Conservation (phyloP, 2,329 filamentous ascomycete species). For the Aspergillus fumigatiaffinis region DNA sequence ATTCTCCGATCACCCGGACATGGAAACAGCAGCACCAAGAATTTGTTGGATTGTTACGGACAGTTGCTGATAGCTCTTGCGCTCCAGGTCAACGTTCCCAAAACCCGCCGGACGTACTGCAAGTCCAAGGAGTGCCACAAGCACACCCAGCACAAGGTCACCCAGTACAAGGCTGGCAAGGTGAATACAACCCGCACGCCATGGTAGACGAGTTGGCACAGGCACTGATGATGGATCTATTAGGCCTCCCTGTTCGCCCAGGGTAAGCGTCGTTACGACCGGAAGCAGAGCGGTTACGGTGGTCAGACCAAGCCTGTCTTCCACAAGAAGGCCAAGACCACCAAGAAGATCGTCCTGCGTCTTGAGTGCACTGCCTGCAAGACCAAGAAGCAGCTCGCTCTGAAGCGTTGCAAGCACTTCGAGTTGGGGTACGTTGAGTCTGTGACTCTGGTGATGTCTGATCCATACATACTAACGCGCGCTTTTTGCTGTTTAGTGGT, state of each 20-base stretch:
- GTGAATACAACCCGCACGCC: constrained; percentile 43
- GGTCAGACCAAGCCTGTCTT: constrained; percentile 99
- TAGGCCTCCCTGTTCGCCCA: constrained; percentile 91
- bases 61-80: constrained; percentile 21
- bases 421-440: constrained; percentile 82
- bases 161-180: constrained; percentile 97
- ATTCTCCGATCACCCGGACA: constrained; percentile 13
- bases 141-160: constrained; percentile 89
- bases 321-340: constrained; percentile 99
- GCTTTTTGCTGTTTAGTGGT: constrained; percentile 61
- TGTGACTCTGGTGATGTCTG: neutral
- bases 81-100: constrained; percentile 89
- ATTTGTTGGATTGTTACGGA: constrained; percentile 11
- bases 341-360: constrained; percentile 99
- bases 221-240: constrained; percentile 19
- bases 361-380: constrained; percentile 98
- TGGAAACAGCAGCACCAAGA: constrained; percentile 3
- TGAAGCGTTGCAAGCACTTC: constrained; percentile 99
- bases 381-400: constrained; percentile 92
- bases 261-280: constrained; percentile 99
- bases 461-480: constrained; percentile 38
- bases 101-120: constrained; percentile 97
- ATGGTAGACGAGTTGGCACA: constrained; percentile 14
- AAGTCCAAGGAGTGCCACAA: constrained; percentile 93
- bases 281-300: constrained; percentile 99